phyloP scores from a whole-genome alignment of 768 basidiomycete species.

The Hirschioporus abietinus region DNA sequence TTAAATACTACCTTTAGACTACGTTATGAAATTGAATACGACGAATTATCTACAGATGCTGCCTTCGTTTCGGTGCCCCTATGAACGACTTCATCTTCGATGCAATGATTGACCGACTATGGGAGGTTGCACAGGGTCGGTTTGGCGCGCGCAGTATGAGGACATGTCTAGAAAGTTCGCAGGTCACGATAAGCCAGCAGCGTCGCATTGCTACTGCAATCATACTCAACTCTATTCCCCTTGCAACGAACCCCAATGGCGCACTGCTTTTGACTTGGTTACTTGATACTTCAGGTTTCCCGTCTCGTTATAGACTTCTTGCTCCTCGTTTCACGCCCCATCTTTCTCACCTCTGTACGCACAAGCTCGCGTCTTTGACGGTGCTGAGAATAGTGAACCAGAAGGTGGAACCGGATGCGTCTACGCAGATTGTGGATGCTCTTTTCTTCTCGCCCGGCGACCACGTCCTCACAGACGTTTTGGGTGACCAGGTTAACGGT shows the following conservation, averaged over 20 bases:
- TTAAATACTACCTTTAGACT: constrained; percentile 2
- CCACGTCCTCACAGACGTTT: constrained; percentile 87
- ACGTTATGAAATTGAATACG: constrained; percentile 8
- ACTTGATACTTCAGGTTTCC: constrained; percentile 90
- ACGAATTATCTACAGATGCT: constrained; percentile 49
- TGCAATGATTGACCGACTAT: constrained; percentile 95
- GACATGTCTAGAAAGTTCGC: constrained; percentile 89
- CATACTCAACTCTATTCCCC: constrained; percentile 94
- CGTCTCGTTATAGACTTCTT: constrained; percentile 89
- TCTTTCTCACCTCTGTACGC: constrained; percentile 93
- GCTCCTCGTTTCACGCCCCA: constrained; percentile 97
- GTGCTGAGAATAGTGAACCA: constrained; percentile 96
- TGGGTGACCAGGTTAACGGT: constrained; percentile 95
- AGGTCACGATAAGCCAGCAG: constrained; percentile 83
- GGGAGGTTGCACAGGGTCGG: constrained; percentile 97
- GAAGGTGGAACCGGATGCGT: constrained; percentile 87
- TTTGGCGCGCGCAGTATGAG: constrained; percentile 98
- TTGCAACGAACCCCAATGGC: constrained; percentile 97
- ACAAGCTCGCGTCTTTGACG: constrained; percentile 93
- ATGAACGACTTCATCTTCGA: constrained; percentile 96
- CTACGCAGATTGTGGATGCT: constrained; percentile 79
- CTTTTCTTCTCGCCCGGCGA: constrained; percentile 88
- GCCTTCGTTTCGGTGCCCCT: constrained; percentile 85
- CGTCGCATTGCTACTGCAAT: constrained; percentile 93
- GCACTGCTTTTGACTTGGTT: constrained; percentile 95